phyloP scores from a whole-genome alignment of 169 alveolate species.

The Cryptosporidium ryanae region DNA sequence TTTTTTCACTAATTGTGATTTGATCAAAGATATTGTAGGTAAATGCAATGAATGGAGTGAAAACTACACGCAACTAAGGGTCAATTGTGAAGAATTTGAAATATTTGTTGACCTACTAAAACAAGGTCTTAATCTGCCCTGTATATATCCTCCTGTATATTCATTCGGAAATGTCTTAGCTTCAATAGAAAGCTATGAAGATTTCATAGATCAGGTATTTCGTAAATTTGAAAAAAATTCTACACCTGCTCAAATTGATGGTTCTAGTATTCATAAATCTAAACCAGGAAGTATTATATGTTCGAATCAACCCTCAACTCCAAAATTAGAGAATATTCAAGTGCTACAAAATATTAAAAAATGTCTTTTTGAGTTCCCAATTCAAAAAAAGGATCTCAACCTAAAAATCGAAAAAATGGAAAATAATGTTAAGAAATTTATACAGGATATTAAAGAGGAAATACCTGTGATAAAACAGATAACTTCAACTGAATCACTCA shows the following conservation, averaged over 20 bases:
- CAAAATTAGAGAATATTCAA: constrained; percentile 63
- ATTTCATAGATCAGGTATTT: constrained; percentile 52
- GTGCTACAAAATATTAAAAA: constrained; percentile 28
- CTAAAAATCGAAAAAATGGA: constrained; percentile 63
- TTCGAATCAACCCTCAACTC: constrained; percentile 32
- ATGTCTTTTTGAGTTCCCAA: constrained; percentile 35
- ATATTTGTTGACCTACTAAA: constrained; percentile 44
- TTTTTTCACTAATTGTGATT: constrained; percentile 12
- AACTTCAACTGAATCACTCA: constrained; percentile 31
- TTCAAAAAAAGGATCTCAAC: constrained; percentile 39
- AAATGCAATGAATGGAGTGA: constrained; percentile 61
- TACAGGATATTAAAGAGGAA: constrained; percentile 38
- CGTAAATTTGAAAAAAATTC: background rate
- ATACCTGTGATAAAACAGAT: constrained; percentile 26
- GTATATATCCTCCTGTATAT: constrained; percentile 59
- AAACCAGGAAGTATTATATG: background rate
- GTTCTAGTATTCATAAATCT: background rate
- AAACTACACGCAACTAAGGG: constrained; percentile 22
- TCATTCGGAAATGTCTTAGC: constrained; percentile 63
- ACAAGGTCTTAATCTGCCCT: constrained; percentile 54
- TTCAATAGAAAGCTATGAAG: constrained; percentile 74
- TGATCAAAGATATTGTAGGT: constrained; percentile 15
- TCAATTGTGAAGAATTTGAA: constrained; percentile 26
- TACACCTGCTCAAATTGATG: background rate
- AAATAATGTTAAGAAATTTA: constrained; percentile 18